phyloP scores from a whole-genome alignment of 2,329 filamentous ascomycete species.

The Septoria linicola region DNA sequence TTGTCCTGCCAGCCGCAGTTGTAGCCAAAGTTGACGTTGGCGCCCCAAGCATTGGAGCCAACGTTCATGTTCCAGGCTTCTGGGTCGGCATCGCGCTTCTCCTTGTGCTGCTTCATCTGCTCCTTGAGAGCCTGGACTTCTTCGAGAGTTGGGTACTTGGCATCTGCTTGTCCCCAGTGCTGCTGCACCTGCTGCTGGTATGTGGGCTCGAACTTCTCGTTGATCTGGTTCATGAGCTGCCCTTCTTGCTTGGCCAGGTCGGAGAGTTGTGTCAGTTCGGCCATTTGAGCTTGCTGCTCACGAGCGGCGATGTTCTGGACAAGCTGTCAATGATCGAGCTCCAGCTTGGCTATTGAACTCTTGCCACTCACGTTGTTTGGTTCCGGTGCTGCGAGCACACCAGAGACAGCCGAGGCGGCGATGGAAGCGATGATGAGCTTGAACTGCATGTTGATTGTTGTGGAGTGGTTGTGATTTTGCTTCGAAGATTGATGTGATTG shows the following conservation, averaged over 20 bases:
- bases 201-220: background rate
- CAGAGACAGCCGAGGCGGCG: conserved; percentile 9
- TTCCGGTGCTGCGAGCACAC: conserved; percentile 7
- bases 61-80: background rate
- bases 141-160: background rate
- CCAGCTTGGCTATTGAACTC: background rate
- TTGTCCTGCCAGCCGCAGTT: background rate
- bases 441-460: conserved; percentile 11
- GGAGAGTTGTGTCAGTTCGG: background rate
- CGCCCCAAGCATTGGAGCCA: too few species aligned
- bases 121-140: conserved; percentile 1
- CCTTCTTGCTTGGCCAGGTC: background rate
- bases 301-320: conserved; percentile 3
- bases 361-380: background rate
- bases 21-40: background rate
- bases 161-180: background rate
- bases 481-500: background rate
- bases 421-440: conserved; percentile 12
- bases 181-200: background rate
- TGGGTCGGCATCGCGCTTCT: conserved; percentile 1
- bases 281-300: conserved; percentile 2
- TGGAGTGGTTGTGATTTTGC: too few species aligned
- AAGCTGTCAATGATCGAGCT: background rate
- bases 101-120: background rate
- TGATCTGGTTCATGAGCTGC: background rate